phyloP scores from a whole-genome alignment of 2,329 filamentous ascomycete species.

The Sporothrix sp. region DNA sequence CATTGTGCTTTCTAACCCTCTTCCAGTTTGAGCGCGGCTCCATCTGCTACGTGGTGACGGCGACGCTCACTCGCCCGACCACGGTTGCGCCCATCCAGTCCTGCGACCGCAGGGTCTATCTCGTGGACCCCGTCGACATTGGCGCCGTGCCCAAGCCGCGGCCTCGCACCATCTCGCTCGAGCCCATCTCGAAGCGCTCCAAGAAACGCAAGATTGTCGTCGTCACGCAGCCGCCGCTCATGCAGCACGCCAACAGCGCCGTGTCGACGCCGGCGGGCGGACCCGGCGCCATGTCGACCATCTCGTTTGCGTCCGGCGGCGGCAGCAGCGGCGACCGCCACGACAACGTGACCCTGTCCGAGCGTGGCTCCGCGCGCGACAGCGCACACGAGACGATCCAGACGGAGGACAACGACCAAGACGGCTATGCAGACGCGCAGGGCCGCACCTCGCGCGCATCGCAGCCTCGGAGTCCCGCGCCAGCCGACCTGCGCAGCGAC shows the following conservation, averaged over 20 bases:
- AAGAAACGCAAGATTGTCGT: constrained; percentile 49
- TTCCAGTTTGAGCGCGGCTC: constrained; percentile 85
- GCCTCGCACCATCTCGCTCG: constrained; percentile 73
- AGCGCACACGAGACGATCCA: constrained; percentile 3
- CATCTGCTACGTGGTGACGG: constrained; percentile 82
- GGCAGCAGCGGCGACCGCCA: constrained; percentile 21
- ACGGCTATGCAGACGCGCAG: not conserved
- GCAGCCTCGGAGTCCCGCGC: constrained; percentile 28
- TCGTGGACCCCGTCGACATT: constrained; percentile 79
- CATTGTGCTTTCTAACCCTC: constrained; percentile 22
- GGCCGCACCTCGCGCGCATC: not conserved
- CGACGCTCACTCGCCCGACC: constrained; percentile 80
- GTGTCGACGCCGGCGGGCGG: not conserved
- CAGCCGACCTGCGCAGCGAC: constrained; percentile 53
- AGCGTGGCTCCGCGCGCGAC: constrained; percentile 27
- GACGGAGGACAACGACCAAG: constrained; percentile 1
- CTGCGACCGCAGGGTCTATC: constrained; percentile 70
- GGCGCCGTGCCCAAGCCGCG: constrained; percentile 64
- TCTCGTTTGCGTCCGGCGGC: constrained; percentile 19
- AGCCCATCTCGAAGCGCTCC: constrained; percentile 67
- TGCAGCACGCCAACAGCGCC: not conserved
- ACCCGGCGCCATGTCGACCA: constrained; percentile 5
- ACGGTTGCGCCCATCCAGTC: constrained; percentile 71
- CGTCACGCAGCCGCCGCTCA: constrained; percentile 31
- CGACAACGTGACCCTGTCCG: constrained; percentile 26